Percentiles rank a stretch among this genome's conserved stretches.
Evolutionary conservation across 129 eudicot genomes (phyloP).

Genomic region (Escallonia herrerae): DNA sequence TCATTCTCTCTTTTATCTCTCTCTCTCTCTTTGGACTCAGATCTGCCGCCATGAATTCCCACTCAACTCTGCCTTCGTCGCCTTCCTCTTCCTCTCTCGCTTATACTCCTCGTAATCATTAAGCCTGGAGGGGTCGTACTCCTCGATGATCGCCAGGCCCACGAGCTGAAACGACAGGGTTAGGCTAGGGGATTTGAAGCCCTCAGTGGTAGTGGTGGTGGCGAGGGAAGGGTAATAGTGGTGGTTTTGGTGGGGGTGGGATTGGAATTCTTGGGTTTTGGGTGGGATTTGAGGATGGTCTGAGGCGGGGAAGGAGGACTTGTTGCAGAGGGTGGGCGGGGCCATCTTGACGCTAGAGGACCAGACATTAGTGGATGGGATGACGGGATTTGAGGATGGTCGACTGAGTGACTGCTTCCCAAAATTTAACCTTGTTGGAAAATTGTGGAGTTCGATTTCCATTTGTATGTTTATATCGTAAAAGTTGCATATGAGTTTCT

Average conservation of each 20-base stretch:
- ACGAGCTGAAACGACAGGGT: too few relatives aligned
- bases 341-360: slow-evolving; percentile 74
- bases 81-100: slow-evolving; percentile 54
- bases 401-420: too few relatives aligned
- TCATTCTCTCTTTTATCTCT: slow-evolving; percentile 34
- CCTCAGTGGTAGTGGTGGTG: too few relatives aligned
- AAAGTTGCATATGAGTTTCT: too few relatives aligned
- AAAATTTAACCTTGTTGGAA: too few relatives aligned
- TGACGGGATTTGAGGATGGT: too few relatives aligned
- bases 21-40: slow-evolving; percentile 69
- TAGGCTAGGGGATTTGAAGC: too few relatives aligned
- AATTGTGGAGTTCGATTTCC: too few relatives aligned
- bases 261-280: slow-evolving; percentile 22
- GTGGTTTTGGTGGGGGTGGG: background rate
- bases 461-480: too few relatives aligned
- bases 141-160: slow-evolving; percentile 61
- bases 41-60: slow-evolving; percentile 45
- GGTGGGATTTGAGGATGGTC: slow-evolving; percentile 28
- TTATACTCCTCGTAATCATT: slow-evolving; percentile 87
- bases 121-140: slow-evolving; percentile 88
- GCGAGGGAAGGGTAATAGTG: background rate
- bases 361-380: slow-evolving; percentile 55
- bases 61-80: slow-evolving; percentile 38
- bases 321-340: slow-evolving; percentile 72
- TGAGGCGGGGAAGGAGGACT: slow-evolving; percentile 49